Evolutionary conservation across 768 basidiomycete species (phyloP), one percentile per base, ranked within the genome.

Genomic region (Lyophyllum atratum): DNA sequence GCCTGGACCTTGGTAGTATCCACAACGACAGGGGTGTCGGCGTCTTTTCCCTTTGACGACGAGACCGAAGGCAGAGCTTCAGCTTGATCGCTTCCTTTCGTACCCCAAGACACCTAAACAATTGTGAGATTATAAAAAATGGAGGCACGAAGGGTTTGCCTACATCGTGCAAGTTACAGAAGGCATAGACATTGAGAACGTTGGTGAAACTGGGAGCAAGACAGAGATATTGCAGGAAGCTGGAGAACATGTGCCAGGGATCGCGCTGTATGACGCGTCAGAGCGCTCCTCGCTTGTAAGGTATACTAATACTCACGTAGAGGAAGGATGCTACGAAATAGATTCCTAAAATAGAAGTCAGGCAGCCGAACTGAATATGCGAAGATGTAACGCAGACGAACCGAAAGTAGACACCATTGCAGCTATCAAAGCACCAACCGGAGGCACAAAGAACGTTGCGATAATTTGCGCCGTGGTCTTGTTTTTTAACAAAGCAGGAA

Each of bases 241-340:
- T 94, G 24, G 92, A 92, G 73, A 95, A 87, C 87, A 98, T 90
- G 73, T 98, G 95, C 95, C 95, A 98, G 4, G 95, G 95, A 73
- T 98, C 95, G 59, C 92, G 87, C 90, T 94, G 59, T 19, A 48
- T 24, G 7, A 3, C 26, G 4, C 26, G 45, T 58, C 31, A 63
- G 40, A 24, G 29, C 24, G 1, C 54, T 25, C 9, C 25, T 21
- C 4, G 17, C 25, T 44, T 21, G 26, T 14, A 58, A 22, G 51
- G 8, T 25, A 55, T 4, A 21, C 2, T 1, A 22, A 50, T 3
- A 78, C 91, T 76, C 60, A 93, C 91, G 64, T 92, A 95, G 66
- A 94, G 85, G 73, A 93, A 82, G 0, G 92, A 95, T 3, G 93
- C 84, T 22, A 87, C 66, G 62, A 94, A 79, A 77, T 95, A 95